Percentiles rank a stretch among this genome's conserved stretches.
These are phyloP conservation scores for Solidago caesia DNA, from an alignment of 129 eudicot species.

Conservation along the genomic window DNA sequence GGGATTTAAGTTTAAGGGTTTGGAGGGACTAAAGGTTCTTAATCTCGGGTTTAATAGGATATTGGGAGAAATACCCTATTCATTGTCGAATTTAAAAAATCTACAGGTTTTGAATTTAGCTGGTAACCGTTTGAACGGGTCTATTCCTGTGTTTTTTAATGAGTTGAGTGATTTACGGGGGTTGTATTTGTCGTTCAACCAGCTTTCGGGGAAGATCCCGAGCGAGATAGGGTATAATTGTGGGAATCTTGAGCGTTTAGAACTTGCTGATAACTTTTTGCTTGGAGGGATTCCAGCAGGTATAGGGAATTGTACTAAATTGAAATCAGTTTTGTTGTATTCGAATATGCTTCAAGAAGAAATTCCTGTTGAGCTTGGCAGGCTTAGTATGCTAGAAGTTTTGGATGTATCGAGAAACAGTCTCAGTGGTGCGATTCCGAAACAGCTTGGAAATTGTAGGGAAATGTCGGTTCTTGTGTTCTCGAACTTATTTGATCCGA, in stretches of 20 bases:
- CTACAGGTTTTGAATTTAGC: constrained; percentile 70
- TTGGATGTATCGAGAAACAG: constrained; percentile 81
- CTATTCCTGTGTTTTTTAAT: constrained; percentile 57
- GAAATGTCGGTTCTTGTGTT: constrained; percentile 60
- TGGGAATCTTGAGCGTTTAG: constrained; percentile 62
- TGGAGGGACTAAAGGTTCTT: constrained; percentile 55
- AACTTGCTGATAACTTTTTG: constrained; percentile 62
- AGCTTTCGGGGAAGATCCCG: constrained; percentile 55
- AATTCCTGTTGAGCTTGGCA: constrained; percentile 65
- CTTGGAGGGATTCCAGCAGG: constrained; percentile 50
- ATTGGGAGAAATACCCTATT: constrained; percentile 55
- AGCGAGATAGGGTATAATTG: constrained; percentile 53
- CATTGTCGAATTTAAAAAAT: constrained; percentile 44
- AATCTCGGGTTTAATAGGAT: constrained; percentile 81
- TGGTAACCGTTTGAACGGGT: constrained; percentile 59
- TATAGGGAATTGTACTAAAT: constrained; percentile 54
- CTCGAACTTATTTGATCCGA: constrained; percentile 63
- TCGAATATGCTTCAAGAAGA: constrained; percentile 65
- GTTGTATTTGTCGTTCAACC: constrained; percentile 69
- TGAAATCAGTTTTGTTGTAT: constrained; percentile 50
- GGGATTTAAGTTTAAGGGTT: constrained; percentile 40
- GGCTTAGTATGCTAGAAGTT: constrained; percentile 53
- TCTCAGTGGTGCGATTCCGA: constrained; percentile 58
- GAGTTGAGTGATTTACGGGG: constrained; percentile 57
- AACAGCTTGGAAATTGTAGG: constrained; percentile 58